Conservation (phyloP, 2,329 filamentous ascomycete genomes). For the Arthroderma uncinatum region DNA sequence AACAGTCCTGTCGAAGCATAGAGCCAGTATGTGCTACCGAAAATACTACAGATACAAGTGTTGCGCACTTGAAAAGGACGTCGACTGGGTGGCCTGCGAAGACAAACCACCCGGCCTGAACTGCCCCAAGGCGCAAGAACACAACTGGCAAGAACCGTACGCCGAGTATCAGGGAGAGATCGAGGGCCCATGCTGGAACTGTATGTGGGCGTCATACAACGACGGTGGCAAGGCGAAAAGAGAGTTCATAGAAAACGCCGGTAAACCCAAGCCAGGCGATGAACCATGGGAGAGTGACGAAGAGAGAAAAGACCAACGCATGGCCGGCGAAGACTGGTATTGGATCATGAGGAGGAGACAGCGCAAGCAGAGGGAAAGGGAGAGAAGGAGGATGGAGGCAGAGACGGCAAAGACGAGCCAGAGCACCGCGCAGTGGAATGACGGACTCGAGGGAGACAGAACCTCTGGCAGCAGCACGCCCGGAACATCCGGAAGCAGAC, state of each 20-base stretch:
- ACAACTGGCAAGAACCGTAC: slow-evolving; percentile 5
- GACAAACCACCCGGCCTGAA: slow-evolving; percentile 5
- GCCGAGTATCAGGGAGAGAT: neutral
- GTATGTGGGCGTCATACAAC: slow-evolving; percentile 5
- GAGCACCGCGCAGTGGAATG: neutral
- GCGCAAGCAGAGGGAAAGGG: neutral
- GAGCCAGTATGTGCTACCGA: slow-evolving; percentile 5
- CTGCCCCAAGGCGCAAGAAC: slow-evolving; percentile 4
- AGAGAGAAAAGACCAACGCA: slow-evolving; percentile 5
- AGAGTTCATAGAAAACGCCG: neutral
- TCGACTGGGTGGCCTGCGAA: slow-evolving; percentile 5
- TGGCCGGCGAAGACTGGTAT: slow-evolving; percentile 5
- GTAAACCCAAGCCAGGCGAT: slow-evolving; percentile 3
- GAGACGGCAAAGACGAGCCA: neutral
- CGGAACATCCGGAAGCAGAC: neutral
- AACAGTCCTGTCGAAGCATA: neutral
- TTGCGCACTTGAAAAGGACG: neutral
- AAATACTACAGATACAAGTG: slow-evolving; percentile 5
- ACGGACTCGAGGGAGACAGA: neutral
- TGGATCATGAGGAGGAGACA: slow-evolving; percentile 2
- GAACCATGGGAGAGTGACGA: slow-evolving; percentile 7
- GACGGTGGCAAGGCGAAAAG: slow-evolving; percentile 6
- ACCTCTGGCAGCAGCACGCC: slow-evolving; percentile 2
- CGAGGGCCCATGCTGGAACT: slow-evolving; percentile 7
- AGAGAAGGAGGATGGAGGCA: neutral